Base-by-base conservation (phyloP, 2,329 filamentous ascomycete genomes). In the Alternaria sp. region DNA sequence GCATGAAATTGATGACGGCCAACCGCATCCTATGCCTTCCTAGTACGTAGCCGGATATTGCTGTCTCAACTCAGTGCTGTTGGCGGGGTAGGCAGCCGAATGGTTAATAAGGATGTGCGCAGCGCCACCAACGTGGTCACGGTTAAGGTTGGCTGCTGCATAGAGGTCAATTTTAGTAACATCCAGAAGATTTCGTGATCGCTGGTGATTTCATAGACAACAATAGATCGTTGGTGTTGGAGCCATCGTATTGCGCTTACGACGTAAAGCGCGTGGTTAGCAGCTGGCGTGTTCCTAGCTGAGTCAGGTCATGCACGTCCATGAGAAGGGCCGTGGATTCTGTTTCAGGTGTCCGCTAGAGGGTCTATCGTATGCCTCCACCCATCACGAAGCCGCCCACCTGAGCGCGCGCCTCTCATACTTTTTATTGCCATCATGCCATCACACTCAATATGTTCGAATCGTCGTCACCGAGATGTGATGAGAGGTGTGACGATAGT, bases 331-430 rank as follows among this genome's bases (percentile, higher is more conserved):
- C 63, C 48, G 57, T 48, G 28, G 46, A 43, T 62, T 63, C 48
- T 34, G 63, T 68, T 70, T 70, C 63, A 68, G 60, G 56, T 49
- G 59, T 52, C 53, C 49, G 52, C 50, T 54, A 52, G 57, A 52
- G 51, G n/a, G 53, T 34, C 54, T 57, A 25, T 54, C 52, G 62
- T 44, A 41, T 56, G 57, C 60, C 61, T 63, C 57, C 56, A 44
- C 55, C 57, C 32, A 56, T 59, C 60, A 62, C 61, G 55, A 62
- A 62, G 46, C 62, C 62, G 59, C 61, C 57, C 53, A 57, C 22
- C 52, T 60, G 68, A 67, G 69, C 67, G 69, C 69, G 69, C 69
- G 69, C 67, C 40, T 53, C 53, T 69, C 54, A 63, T 63, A 52
- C n/a, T 45, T 49, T 44, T 44, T 48, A 64, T 64, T 66, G 38